These are phyloP conservation scores for Gleditsia sinensis DNA, from an alignment of 306 rosid species.

Conservation along the genomic window DNA sequence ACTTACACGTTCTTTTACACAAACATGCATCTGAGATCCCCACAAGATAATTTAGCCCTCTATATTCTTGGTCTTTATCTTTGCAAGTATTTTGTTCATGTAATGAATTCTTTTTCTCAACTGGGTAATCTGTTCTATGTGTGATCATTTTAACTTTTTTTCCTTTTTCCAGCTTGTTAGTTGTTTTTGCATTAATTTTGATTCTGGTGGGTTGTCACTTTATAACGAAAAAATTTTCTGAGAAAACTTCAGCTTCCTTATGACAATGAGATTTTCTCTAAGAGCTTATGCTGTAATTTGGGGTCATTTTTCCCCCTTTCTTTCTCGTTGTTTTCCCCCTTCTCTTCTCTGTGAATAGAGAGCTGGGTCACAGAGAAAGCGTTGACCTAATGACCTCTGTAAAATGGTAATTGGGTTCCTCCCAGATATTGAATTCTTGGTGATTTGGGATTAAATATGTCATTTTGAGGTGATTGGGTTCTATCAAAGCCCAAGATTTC, in stretches of 20 bases:
- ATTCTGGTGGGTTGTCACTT: neutral
- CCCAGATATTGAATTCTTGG: conserved; percentile 37
- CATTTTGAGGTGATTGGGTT: conserved; percentile 40
- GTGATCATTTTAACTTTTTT: neutral
- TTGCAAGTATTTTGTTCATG: neutral
- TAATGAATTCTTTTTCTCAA: no score
- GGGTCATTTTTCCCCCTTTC: neutral
- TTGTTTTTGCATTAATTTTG: neutral
- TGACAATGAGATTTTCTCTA: conserved; percentile 32
- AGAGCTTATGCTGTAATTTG: neutral
- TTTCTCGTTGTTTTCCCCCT: neutral
- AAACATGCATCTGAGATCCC: no score
- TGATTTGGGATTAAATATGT: conserved; percentile 32
- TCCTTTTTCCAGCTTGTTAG: neutral
- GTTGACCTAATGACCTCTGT: conserved; percentile 61
- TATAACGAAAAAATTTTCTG: conserved; percentile 39
- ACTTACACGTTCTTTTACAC: no score
- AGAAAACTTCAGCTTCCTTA: neutral
- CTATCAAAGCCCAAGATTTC: conserved; percentile 18
- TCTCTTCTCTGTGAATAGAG: conserved; percentile 20
- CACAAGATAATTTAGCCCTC: neutral
- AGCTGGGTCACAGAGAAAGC: conserved; percentile 35
- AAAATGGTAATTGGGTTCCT: neutral
- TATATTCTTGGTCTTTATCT: neutral
- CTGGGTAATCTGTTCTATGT: neutral